Conservation (phyloP, 2,329 filamentous ascomycete species). For the Aspergillus fischeri region DNA sequence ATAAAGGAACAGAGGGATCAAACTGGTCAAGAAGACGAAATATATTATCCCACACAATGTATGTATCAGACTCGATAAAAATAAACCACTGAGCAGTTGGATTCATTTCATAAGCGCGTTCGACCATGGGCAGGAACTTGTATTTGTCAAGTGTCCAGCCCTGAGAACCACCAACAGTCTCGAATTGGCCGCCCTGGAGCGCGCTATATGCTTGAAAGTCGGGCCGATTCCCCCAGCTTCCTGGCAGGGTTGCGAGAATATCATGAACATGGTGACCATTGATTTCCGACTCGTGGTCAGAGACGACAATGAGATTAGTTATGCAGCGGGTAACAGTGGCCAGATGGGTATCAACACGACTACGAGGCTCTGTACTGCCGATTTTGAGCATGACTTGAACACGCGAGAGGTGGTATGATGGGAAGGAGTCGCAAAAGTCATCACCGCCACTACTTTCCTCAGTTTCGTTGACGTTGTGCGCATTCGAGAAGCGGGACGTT, state of each 20-base stretch:
- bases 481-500: not conserved
- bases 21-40: slow-evolving; percentile 49
- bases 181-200: slow-evolving; percentile 34
- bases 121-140: slow-evolving; percentile 56
- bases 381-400: not conserved
- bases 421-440: not conserved
- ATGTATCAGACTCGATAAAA: slow-evolving; percentile 56
- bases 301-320: not conserved
- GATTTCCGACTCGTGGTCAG: slow-evolving; percentile 16
- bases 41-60: slow-evolving; percentile 42
- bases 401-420: not conserved
- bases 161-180: slow-evolving; percentile 28
- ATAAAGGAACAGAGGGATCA: slow-evolving; percentile 43
- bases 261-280: slow-evolving; percentile 44
- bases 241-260: slow-evolving; percentile 46
- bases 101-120: slow-evolving; percentile 46
- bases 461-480: no score
- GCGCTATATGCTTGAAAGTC: slow-evolving; percentile 42
- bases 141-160: slow-evolving; percentile 56
- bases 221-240: slow-evolving; percentile 26
- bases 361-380: not conserved
- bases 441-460: not conserved
- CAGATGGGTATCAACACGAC: not conserved
- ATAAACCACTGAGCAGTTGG: slow-evolving; percentile 53
- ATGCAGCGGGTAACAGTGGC: not conserved